Base-by-base conservation (phyloP, 2,329 filamentous ascomycete genomes). In the Orbilia brochopaga region DNA sequence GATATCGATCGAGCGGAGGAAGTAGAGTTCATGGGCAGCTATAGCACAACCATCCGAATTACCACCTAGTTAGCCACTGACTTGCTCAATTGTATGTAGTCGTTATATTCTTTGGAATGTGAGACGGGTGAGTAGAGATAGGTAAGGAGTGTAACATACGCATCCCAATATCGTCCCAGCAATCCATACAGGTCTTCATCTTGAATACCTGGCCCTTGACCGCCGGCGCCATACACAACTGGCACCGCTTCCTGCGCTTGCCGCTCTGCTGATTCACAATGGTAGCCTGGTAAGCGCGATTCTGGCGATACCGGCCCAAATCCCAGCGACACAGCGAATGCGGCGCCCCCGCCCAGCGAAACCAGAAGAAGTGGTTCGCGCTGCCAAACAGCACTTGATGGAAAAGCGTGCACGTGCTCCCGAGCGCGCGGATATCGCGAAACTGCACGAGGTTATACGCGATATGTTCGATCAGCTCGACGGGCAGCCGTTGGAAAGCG, bases 301-400 rank as follows among this genome's bases (percentile, higher is more conserved):
- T 72, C 27, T 65, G 54, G 2, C 67, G 50, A 17, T 56, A 72
- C 42, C 56, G 23, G 7, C 67, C 67, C 60, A 72, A 19, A 61
- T 72, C 60, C 67, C 67, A 72, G 4, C 67, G 50, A 37, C 67
- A 72, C 60, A 64, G 37, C 11, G 67, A 72, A 46, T 72, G 67
- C 32, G 67, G 60, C 3, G 67, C 60, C 32, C 64, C 64, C 2
- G 55, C 11, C 67, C 67, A 72, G 37, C 24, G 21, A 24, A 65
- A 72, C 67, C 67, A 72, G 24, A 72, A 72, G n/a, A 72, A 13
- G 40, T 72, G 67, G 19, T 72, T 72, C n/a, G 46, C 53, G 7
- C 52, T 58, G 24, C 60, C 67, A 23, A 72, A 72, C 2, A 72
- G 17, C 15, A 72, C 57, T 48, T 59, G 64, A 0, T 61, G 54